These are phyloP conservation scores for Xylaria grammica DNA, from an alignment of 495 filamentous ascomycete species.

Conservation along the genomic window DNA sequence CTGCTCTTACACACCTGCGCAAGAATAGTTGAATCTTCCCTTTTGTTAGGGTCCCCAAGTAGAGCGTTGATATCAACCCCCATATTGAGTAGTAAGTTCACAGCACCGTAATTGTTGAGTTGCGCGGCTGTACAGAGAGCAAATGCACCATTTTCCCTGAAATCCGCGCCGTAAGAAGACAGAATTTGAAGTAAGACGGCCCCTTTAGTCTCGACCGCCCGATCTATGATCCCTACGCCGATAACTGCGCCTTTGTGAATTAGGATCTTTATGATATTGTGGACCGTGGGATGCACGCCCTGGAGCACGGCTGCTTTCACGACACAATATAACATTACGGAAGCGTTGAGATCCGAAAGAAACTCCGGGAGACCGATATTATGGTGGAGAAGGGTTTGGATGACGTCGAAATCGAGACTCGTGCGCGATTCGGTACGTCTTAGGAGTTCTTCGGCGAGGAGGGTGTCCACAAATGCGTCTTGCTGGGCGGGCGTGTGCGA, in stretches of 20 bases:
- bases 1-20: no score
- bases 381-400: not conserved
- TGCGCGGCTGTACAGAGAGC: not conserved
- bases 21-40: not conserved
- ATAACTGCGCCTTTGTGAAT: not conserved
- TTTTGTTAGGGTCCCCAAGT: not conserved
- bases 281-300: not conserved
- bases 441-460: not conserved
- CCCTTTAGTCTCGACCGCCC: not conserved
- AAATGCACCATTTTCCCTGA: not conserved
- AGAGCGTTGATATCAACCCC: not conserved
- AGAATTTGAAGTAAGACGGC: not conserved
- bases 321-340: not conserved
- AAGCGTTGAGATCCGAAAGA: not conserved
- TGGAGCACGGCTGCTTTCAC: not conserved
- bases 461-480: not conserved
- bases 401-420: not conserved
- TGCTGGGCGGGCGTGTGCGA: not conserved
- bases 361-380: not conserved
- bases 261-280: not conserved
- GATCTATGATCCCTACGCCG: not conserved
- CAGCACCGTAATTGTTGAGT: not conserved
- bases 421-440: not conserved
- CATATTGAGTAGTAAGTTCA: not conserved
- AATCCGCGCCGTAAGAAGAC: not conserved